Base-by-base conservation (phyloP, 2,329 filamentous ascomycete genomes). In the Zarea fungicola region DNA sequence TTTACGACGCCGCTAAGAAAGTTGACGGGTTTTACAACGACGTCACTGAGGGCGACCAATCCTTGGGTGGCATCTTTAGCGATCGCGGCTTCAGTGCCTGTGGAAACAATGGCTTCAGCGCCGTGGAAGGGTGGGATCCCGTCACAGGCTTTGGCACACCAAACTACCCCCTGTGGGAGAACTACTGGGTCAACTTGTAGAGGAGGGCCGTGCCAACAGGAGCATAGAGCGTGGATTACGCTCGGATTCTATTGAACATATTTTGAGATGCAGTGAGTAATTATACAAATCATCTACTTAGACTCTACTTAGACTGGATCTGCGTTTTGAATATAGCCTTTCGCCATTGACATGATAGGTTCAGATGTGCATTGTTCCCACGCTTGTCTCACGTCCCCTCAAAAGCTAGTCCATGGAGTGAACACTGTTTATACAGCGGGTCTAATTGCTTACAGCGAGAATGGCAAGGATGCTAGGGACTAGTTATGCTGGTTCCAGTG, bases 101-200 rank as follows among this genome's bases (percentile, higher is more conserved):
- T 32, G 56, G 56, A 14, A 60, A 56, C 14, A 50, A 54, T 3
- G 57, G 58, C 6, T 61, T 61, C 54, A 48, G 50, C 29, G 56
- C 56, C 13, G 52, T 54, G 5, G 34, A 52, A 35, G 60, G 59
- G 1, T 63, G 60, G 59, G 59, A 61, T 26, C 57, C 60, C 6
- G 54, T 62, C 10, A 61, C 59, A 10, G 57, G 59, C 4, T 48
- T 62, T n/a, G 59, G 60, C 25, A 48, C 49, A 1, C 44, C 49
- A 9, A 47, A 42, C n/a, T 51, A 48, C 21, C 11, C 56, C 43
- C 14, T 18, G 13, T 35, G 35, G 49, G 16, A 36, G 11, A 22
- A 39, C 6, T 51, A 47, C 25, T 51, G 47, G 16, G 18, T 43
- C 9, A 29, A 47, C n/a, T 18, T 51, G 26, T 51, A 43, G 14